phyloP scores from a whole-genome alignment of 75 land plant species.

The Selaginella moellendorffii region DNA sequence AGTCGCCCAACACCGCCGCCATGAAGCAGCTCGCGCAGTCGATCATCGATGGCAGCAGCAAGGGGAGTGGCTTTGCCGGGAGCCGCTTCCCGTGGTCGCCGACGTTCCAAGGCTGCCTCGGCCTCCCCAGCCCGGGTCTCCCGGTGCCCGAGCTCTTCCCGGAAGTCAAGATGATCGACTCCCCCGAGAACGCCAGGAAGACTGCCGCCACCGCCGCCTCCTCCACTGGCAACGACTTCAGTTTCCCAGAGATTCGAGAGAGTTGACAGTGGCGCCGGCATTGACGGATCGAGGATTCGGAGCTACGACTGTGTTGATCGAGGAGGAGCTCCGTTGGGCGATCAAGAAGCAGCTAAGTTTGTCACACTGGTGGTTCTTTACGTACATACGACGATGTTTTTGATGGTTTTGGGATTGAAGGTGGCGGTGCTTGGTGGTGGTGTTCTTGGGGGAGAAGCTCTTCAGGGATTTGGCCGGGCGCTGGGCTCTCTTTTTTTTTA shows the following conservation, averaged over 20 bases:
- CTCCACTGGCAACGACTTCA: background rate
- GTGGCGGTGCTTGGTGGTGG: too few relatives aligned
- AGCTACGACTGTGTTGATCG: too few relatives aligned
- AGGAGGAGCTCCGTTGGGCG: too few relatives aligned
- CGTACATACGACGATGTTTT: too few relatives aligned
- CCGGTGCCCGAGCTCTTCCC: constrained; percentile 4
- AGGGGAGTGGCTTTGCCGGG: background rate
- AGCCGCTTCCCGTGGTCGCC: constrained; percentile 3
- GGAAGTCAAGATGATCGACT: background rate
- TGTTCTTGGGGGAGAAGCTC: too few relatives aligned
- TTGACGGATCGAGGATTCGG: too few relatives aligned
- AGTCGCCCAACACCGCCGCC: constrained; percentile 6
- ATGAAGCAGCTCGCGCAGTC: constrained; percentile 8
- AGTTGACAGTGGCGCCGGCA: too few relatives aligned
- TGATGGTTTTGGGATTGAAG: too few relatives aligned
- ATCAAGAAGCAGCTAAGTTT: too few relatives aligned
- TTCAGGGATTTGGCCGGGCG: too few relatives aligned
- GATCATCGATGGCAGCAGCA: constrained; percentile 1
- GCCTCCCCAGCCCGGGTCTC: background rate
- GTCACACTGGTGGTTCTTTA: too few relatives aligned
- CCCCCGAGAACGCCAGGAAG: background rate
- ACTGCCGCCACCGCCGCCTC: background rate
- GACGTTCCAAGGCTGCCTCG: background rate
- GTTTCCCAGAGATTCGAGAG: background rate
- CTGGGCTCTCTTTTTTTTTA: too few relatives aligned